A percentile compares a stretch with the other conserved stretches of the same genome.
These are phyloP conservation scores for Heteromeles arbutifolia DNA, from an alignment of 306 rosid species.

Conservation along the genomic window DNA sequence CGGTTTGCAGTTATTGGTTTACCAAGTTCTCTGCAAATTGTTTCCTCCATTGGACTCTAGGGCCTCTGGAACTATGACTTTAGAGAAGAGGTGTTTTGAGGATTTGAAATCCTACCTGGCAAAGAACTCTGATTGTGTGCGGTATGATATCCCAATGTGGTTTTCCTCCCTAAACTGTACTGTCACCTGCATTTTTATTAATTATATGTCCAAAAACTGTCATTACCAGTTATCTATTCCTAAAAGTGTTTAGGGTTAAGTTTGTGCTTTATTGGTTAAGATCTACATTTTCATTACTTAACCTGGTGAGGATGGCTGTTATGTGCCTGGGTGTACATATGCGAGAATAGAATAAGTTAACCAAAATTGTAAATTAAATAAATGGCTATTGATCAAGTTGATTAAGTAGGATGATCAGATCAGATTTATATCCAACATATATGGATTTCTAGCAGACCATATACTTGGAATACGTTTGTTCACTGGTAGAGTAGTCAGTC, in stretches of 20 bases:
- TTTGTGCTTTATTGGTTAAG: background rate
- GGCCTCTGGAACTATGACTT: slow-evolving; percentile 37
- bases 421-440: background rate
- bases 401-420: no score
- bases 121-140: slow-evolving; percentile 71
- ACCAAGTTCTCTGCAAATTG: slow-evolving; percentile 66
- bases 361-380: no score
- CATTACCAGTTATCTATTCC: background rate
- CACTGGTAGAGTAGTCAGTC: background rate
- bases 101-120: slow-evolving; percentile 75
- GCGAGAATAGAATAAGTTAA: no score
- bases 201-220: background rate
- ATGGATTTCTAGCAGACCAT: background rate
- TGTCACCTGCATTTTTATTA: background rate
- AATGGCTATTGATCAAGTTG: no score
- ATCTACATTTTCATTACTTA: background rate
- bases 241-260: background rate
- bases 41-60: slow-evolving; percentile 49
- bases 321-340: background rate
- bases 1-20: slow-evolving; percentile 62
- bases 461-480: no score
- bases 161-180: background rate
- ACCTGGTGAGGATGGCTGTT: background rate
- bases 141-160: slow-evolving; percentile 37
- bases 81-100: slow-evolving; percentile 83